Percentiles rank a stretch among this genome's conserved stretches.
These are phyloP conservation scores for Oryza punctata DNA, from an alignment of 176 grass and related monocot species.

Conservation along the genomic window DNA sequence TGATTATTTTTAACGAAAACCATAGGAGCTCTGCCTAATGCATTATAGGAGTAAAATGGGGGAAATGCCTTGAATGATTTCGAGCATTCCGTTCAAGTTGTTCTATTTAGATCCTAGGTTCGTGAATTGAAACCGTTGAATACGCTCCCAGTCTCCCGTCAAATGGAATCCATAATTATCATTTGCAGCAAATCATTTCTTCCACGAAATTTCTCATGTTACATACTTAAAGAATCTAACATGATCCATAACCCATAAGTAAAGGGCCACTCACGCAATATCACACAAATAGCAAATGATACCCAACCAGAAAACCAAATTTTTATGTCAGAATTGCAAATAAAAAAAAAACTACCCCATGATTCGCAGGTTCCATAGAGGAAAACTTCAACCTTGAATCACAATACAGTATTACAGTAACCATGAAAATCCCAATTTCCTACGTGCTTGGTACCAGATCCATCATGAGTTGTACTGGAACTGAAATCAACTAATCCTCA, in stretches of 20 bases:
- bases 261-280: neutral
- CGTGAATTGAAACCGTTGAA: neutral
- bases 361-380: neutral
- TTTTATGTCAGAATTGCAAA: neutral
- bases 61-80: neutral
- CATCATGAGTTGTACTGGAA: neutral
- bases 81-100: neutral
- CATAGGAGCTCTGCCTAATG: too few relatives aligned
- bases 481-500: neutral
- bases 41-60: too few relatives aligned
- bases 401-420: neutral
- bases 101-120: neutral
- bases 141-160: neutral
- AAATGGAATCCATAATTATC: neutral
- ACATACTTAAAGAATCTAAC: neutral
- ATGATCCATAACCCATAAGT: neutral
- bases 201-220: too few relatives aligned
- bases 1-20: neutral
- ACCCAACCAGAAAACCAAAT: neutral
- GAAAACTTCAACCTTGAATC: neutral
- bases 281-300: neutral
- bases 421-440: neutral
- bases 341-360: neutral
- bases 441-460: neutral
- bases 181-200: neutral